Percentiles rank a stretch among this genome's conserved stretches.
Evolutionary conservation across 2,329 filamentous ascomycete species (phyloP).

Genomic region (Lecanosticta acicola): DNA sequence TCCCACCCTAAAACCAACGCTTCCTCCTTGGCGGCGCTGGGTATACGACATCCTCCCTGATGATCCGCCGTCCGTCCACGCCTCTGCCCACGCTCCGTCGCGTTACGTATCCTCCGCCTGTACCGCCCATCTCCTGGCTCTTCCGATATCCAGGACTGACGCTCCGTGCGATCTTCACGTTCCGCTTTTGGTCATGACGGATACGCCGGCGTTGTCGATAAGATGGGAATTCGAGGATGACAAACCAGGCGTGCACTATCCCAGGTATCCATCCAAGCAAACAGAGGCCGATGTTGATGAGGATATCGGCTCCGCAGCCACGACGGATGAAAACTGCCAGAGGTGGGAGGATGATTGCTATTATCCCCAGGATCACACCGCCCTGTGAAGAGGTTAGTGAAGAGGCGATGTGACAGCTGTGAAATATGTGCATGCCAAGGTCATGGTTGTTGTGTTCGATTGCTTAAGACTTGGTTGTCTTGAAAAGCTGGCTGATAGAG

Average conservation of each 20-base stretch:
- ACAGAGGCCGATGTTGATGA: slow-evolving; percentile 81
- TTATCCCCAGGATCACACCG: slow-evolving; percentile 16
- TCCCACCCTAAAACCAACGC: slow-evolving; percentile 7
- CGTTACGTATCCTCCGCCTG: not conserved
- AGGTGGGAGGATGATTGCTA: slow-evolving; percentile 57
- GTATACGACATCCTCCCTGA: slow-evolving; percentile 2
- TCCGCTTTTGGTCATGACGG: slow-evolving; percentile 5
- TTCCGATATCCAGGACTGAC: slow-evolving; percentile 1
- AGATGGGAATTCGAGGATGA: slow-evolving; percentile 15
- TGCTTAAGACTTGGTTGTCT: not conserved
- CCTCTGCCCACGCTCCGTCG: not conserved
- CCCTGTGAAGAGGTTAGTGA: slow-evolving; percentile 11
- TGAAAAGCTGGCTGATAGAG: not conserved
- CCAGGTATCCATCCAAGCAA: slow-evolving; percentile 55
- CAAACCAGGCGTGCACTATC: slow-evolving; percentile 15
- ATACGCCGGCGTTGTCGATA: slow-evolving; percentile 11
- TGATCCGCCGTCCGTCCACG: not conserved
- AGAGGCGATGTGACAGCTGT: not conserved
- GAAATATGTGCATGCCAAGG: slow-evolving; percentile 4
- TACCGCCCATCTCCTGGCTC: slow-evolving; percentile 9
- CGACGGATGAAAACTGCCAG: slow-evolving; percentile 85
- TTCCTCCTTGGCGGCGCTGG: slow-evolving; percentile 14
- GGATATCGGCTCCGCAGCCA: slow-evolving; percentile 73
- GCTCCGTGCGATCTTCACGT: slow-evolving; percentile 6
- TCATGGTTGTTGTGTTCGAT: slow-evolving; percentile 2